Percentiles rank a stretch among this genome's conserved stretches.
These are phyloP conservation scores for Backusella luteola DNA, from an alignment of 192 early-diverging fungal genomes.

Conservation along the genomic window DNA sequence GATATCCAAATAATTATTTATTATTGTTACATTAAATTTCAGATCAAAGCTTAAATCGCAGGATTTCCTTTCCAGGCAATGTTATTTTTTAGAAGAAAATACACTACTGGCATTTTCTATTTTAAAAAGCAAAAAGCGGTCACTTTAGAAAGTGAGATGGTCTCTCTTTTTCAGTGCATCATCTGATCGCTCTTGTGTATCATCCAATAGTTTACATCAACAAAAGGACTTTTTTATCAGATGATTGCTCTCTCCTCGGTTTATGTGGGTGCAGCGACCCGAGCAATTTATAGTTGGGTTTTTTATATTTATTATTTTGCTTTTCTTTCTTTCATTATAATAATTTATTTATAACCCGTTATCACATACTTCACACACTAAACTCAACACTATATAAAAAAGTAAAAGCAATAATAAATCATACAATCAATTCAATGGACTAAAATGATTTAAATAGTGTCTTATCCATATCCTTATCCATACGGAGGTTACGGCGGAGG, in stretches of 20 bases:
- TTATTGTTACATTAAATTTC: no score
- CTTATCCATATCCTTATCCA: conserved; percentile 8
- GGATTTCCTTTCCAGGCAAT: no score
- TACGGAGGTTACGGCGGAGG: not conserved
- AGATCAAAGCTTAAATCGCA: no score
- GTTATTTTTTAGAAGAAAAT: not conserved
- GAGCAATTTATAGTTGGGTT: not conserved
- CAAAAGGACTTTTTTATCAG: not conserved
- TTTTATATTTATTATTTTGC: not conserved
- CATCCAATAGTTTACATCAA: not conserved
- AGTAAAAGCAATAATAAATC: not conserved
- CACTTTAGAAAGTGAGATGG: no score
- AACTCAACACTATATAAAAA: not conserved
- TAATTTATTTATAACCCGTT: not conserved
- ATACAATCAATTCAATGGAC: not conserved
- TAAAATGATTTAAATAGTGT: not conserved
- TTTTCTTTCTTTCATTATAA: not conserved
- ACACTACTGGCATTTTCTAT: no score
- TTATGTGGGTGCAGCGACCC: not conserved
- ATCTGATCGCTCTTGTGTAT: not conserved
- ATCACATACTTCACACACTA: not conserved
- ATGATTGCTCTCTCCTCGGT: not conserved
- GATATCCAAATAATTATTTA: no score
- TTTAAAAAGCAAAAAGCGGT: no score
- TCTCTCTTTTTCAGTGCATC: not conserved